Base-by-base conservation (phyloP, 2,329 filamentous ascomycete genomes). In the Botrytis deweyae region DNA sequence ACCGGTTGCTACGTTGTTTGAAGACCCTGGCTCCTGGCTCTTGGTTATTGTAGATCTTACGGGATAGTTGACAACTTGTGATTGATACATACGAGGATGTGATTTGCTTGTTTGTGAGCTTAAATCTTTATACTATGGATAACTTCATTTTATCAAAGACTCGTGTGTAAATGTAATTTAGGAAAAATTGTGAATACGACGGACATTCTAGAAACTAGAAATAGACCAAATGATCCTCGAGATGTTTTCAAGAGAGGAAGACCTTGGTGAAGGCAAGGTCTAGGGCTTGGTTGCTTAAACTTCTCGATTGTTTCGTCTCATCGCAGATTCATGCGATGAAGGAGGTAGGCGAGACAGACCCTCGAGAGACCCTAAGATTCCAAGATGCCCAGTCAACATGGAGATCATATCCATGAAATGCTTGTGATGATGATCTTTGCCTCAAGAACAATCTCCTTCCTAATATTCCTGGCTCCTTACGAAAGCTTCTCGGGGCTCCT, bases 401-500 rank as follows among this genome's bases (percentile, higher is more conserved):
- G 38, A 18, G 25, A 63, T 42, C 61, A n/a, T 42, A 42, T 63
- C 25, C 61, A 63, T 63, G 38, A 63, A 42, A 66, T 66, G 64
- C 12, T 67, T n/a, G 44, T 67, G 65, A 29, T 67, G 65, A 29
- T 68, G 46, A 68, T 68, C 65, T 29, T 68, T 58, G 1, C 65
- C 65, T 55, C 46, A 29, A 40, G 22, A 55, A 36, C 44, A 29
- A 33, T 22, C 18, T 65, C 62, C 40, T 33, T 64, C 62, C 62
- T 16, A 18, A 38, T 25, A n/a, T 55, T 55, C 65, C 46, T 67
- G 46, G 65, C 46, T 67, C 33, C 64, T 38, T 49, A 20, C 63
- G 42, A 66, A 66, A 66, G 29, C 64, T 67, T 25, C 46, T n/a
- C 64, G 14, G 16, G 25, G n/a, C 52, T 29, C 52, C 52, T 55